Conservation (phyloP, 768 basidiomycete genomes). For the Auriscalpium microsporum region DNA sequence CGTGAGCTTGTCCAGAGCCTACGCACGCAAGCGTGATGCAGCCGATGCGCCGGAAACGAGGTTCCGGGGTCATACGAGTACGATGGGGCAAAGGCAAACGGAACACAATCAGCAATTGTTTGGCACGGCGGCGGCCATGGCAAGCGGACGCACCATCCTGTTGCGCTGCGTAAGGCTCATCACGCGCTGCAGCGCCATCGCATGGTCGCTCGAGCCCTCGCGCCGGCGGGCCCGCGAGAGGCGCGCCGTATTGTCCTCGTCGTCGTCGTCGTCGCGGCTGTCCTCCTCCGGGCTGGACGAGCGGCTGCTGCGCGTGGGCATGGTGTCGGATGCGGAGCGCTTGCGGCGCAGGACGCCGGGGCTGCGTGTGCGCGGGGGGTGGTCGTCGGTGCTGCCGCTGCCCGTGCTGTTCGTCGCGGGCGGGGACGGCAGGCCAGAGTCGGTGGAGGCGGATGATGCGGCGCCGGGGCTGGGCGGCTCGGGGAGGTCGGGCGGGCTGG, state of each 20-base stretch:
- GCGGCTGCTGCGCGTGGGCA: conserved; percentile 19
- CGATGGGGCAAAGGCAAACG: too few species aligned
- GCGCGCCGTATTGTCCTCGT: conserved; percentile 58
- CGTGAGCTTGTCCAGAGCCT: conserved; percentile 41
- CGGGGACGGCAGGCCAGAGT: conserved; percentile 72
- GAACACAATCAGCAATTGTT: too few species aligned
- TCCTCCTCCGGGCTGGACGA: conserved; percentile 31
- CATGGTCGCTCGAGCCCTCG: conserved; percentile 39
- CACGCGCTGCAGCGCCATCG: conserved; percentile 55
- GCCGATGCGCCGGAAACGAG: conserved; percentile 23
- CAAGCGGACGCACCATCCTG: conserved; percentile 46
- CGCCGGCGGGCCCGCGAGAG: conserved; percentile 25
- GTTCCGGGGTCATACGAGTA: conserved; percentile 12
- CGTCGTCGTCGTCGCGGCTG: conserved; percentile 42
- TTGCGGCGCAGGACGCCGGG: conserved; percentile 32
- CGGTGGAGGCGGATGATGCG: conserved; percentile 26
- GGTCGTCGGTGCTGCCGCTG: conserved; percentile 37
- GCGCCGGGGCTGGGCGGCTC: conserved; percentile 60
- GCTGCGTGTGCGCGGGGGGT: conserved; percentile 4
- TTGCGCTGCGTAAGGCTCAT: conserved; percentile 65
- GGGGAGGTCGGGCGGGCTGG: conserved; percentile 36
- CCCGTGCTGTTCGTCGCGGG: conserved; percentile 83
- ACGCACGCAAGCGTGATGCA: not conserved
- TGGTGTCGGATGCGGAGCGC: conserved; percentile 22
- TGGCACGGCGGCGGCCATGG: too few species aligned